Evolutionary conservation across 495 filamentous ascomycete genomes (phyloP).

Genomic region (Aspergillus taichungensis): DNA sequence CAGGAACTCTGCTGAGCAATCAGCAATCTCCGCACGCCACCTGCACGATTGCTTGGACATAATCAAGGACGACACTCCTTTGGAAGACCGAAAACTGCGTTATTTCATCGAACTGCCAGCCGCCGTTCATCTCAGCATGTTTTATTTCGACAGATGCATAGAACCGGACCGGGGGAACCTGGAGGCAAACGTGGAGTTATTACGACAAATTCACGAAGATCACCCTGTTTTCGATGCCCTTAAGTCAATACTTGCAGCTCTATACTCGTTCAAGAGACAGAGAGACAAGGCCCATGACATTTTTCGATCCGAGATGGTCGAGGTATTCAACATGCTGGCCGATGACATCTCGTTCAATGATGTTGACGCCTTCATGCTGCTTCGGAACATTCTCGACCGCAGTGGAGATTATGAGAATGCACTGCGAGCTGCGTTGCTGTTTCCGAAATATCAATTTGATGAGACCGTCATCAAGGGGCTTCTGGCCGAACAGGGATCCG

Average conservation of each 20-base stretch:
- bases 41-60: constrained; percentile 1
- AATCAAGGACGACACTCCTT: background rate
- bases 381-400: background rate
- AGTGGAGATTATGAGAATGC: constrained; percentile 7
- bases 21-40: background rate
- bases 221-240: background rate
- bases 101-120: too few relatives aligned
- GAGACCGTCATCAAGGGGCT: background rate
- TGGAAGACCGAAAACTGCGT: background rate
- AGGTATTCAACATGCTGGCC: constrained; percentile 4
- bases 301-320: constrained; percentile 3
- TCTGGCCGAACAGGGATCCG: background rate
- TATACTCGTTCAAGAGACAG: constrained; percentile 1
- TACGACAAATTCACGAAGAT: background rate
- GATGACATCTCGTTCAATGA: constrained; percentile 7
- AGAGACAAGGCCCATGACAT: constrained; percentile 1
- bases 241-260: constrained; percentile 2
- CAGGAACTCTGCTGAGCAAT: background rate
- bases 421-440: background rate
- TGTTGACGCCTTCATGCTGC: background rate
- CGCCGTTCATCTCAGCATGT: too few relatives aligned
- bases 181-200: too few relatives aligned
- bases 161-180: too few relatives aligned
- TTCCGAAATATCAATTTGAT: constrained; percentile 1
- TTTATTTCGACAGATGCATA: too few relatives aligned